Percentiles rank a stretch among this genome's conserved stretches.
phyloP scores from a whole-genome alignment of 257 asterid genomes.

The Mitragyna speciosa region DNA sequence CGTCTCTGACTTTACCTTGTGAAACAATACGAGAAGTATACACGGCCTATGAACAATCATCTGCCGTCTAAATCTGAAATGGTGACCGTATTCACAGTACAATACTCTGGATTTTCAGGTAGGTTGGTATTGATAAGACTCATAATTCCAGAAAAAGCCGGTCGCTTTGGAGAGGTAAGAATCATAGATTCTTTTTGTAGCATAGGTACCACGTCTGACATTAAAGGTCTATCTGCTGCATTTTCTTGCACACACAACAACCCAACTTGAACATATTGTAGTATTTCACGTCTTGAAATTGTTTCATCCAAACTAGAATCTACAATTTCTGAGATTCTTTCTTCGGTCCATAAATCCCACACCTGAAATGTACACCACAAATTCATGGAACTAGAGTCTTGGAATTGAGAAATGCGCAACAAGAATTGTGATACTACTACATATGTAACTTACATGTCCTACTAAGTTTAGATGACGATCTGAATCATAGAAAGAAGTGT shows the following conservation, averaged over 20 bases:
- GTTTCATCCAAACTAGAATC: neutral
- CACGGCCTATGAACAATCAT: neutral
- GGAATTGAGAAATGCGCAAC: neutral
- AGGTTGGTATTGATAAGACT: neutral
- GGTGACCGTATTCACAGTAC: neutral
- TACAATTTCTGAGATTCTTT: neutral
- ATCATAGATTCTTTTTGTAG: neutral
- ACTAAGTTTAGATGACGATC: constrained; percentile 11
- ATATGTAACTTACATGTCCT: constrained; percentile 2
- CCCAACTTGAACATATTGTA: neutral
- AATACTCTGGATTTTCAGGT: neutral
- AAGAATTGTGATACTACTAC: too few relatives aligned
- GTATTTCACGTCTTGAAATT: neutral
- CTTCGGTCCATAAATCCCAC: constrained; percentile 2
- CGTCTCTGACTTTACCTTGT: neutral
- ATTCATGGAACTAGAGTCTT: neutral
- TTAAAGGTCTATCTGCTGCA: constrained; percentile 13
- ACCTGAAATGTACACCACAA: neutral
- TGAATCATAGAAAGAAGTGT: neutral
- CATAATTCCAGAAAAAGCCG: neutral
- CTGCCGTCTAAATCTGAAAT: neutral
- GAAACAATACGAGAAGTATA: neutral
- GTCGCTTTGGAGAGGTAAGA: neutral
- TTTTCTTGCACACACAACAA: constrained; percentile 10
- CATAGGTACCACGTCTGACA: neutral